Evolutionary conservation across 2,329 filamentous ascomycete genomes (phyloP), one percentile per base, ranked within the genome.

Genomic region (Xylariaceae sp.): DNA sequence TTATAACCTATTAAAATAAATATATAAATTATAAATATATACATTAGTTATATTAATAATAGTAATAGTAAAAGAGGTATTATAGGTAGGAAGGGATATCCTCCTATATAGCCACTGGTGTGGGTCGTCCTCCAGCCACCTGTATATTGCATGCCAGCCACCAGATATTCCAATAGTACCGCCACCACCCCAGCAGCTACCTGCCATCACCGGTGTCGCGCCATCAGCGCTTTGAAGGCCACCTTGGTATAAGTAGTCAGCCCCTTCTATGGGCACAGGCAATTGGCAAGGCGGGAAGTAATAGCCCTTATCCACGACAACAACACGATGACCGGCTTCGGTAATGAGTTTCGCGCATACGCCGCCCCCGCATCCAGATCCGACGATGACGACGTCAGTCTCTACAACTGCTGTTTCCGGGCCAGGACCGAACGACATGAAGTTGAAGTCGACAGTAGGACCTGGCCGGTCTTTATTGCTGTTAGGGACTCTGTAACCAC

Each of bases 291-390:
- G 80, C 0, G 83, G 74, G 75, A 84, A 89, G 60, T 89, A 83
- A 65, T 89, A 88, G 0, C 79, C 80, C 61, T 89, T 89, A 50
- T 91, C 89, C 0, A 88, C 83, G 0, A 91, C 86, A 7, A 90
- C 67, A 14, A 90, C 88, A 7, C 78, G 76, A 51, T 69, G 61
- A 1, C 68, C 68, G 7, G 67, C 68, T 54, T 87, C 75, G 1
- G 88, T 81, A 1, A 91, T 72, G 48, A 86, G 86, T 68, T 89
- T 89, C 2, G 89, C 88, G 18, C 80, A 81, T 0, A 91, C 88
- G 2, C 79, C 87, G 18, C 85, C 88, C 54, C 89, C 89, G 65
- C 88, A 90, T 3, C 89, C 89, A 50, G 85, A 89, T 0, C 89
- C 89, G 7, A 91, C 79, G 50, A 91, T 81, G 16, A 91, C 80